A percentile compares a stretch with the other conserved stretches of the same genome.
phyloP scores from a whole-genome alignment of 305 asterid genomes.

The Fraxinus paxiana region DNA sequence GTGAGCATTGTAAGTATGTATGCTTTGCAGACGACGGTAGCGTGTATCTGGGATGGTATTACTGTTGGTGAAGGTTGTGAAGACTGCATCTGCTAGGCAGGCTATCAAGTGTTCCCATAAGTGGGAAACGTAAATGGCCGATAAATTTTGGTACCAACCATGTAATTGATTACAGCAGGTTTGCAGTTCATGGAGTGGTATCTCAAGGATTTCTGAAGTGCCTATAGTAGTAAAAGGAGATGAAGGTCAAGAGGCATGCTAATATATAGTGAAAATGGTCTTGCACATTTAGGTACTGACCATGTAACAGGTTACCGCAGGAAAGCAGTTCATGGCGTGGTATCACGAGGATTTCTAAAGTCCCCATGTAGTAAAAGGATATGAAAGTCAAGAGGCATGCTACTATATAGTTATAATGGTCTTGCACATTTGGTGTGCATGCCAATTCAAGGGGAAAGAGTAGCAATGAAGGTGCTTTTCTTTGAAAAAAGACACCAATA shows the following conservation, averaged over 20 bases:
- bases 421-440: neutral
- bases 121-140: neutral
- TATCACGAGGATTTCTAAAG: neutral
- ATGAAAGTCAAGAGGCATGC: neutral
- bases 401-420: neutral
- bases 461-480: neutral
- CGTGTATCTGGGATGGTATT: neutral
- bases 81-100: neutral
- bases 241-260: neutral
- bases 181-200: neutral
- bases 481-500: neutral
- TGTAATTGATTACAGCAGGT: neutral
- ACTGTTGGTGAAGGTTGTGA: neutral
- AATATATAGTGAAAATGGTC: neutral
- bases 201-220: neutral
- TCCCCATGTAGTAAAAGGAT: neutral
- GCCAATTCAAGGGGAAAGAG: neutral
- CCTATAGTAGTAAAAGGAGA: neutral
- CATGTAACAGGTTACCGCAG: neutral
- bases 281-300: neutral
- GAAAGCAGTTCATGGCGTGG: neutral
- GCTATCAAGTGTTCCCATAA: neutral
- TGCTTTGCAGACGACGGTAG: neutral
- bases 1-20: neutral
- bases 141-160: neutral